Evolutionary conservation across 371 early-diverging fungal genomes (phyloP).

Genomic region (Mortierella sp.): DNA sequence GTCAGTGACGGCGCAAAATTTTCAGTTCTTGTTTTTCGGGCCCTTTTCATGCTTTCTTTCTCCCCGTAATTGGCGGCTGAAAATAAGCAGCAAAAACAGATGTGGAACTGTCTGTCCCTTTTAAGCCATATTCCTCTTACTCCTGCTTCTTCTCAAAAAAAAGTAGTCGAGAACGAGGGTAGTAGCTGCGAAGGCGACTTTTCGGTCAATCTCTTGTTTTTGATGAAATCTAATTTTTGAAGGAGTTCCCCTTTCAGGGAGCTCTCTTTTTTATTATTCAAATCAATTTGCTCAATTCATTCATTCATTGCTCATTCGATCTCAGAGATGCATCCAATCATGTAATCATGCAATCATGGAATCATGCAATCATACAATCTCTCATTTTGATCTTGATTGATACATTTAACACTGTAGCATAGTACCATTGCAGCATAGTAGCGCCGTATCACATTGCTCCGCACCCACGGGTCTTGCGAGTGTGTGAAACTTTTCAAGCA

Average conservation of each 20-base stretch:
- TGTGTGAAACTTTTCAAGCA: too few species aligned
- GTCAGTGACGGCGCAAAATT: not conserved
- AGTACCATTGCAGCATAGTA: too few species aligned
- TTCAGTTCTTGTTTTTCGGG: conserved; percentile 9
- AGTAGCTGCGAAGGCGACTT: conserved; percentile 3
- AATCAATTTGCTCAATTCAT: not conserved
- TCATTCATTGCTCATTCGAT: not conserved
- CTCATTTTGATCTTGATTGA: not conserved
- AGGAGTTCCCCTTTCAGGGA: not conserved
- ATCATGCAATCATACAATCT: too few species aligned
- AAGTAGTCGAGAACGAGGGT: not conserved
- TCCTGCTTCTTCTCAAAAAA: not conserved
- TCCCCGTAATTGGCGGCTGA: conserved; percentile 4
- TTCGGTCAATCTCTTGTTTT: conserved; percentile 1
- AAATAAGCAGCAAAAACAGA: conserved; percentile 10
- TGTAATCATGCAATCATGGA: too few species aligned
- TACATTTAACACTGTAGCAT: too few species aligned
- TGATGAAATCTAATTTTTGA: conserved; percentile 16
- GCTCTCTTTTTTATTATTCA: not conserved
- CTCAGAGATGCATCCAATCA: not conserved
- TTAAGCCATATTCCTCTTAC: conserved; percentile 12
- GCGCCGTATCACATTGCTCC: too few species aligned
- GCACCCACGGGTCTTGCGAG: too few species aligned
- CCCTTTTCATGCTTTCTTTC: conserved; percentile 19
- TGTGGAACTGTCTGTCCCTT: conserved; percentile 1